Conservation (phyloP, 192 early-diverging fungal species). For the Backusella tarrabulga region DNA sequence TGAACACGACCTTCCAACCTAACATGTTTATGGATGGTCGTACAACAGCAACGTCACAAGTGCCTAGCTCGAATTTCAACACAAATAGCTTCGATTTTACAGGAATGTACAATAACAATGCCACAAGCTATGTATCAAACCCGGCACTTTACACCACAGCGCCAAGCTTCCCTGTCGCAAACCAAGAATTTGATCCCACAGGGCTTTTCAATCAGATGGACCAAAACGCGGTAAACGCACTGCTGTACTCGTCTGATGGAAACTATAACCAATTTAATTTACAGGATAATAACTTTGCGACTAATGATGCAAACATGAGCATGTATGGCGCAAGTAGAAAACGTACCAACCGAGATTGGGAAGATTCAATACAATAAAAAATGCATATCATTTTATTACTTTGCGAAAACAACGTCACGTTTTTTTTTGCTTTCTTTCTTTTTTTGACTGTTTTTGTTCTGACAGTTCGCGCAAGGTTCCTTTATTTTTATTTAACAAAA, state of each 20-base stretch:
- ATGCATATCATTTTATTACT: neutral
- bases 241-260: conserved; percentile 16
- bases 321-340: conserved; percentile 19
- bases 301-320: neutral
- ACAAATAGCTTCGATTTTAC: neutral
- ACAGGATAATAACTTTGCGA: conserved; percentile 8
- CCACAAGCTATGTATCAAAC: neutral
- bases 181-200: conserved; percentile 13
- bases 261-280: neutral
- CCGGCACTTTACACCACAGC: neutral
- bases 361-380: conserved; percentile 19
- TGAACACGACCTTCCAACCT: conserved; percentile 1
- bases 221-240: conserved; percentile 25
- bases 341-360: conserved; percentile 33
- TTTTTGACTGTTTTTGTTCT: neutral
- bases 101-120: neutral
- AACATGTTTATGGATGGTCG: neutral
- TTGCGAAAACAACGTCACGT: neutral
- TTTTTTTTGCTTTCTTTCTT: neutral
- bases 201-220: conserved; percentile 27
- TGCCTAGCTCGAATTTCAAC: neutral
- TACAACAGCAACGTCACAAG: neutral
- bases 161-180: conserved; percentile 6
- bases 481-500: neutral
- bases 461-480: neutral